Conservation (phyloP, 2,329 filamentous ascomycete genomes). For the Tympanopsis confertula region DNA sequence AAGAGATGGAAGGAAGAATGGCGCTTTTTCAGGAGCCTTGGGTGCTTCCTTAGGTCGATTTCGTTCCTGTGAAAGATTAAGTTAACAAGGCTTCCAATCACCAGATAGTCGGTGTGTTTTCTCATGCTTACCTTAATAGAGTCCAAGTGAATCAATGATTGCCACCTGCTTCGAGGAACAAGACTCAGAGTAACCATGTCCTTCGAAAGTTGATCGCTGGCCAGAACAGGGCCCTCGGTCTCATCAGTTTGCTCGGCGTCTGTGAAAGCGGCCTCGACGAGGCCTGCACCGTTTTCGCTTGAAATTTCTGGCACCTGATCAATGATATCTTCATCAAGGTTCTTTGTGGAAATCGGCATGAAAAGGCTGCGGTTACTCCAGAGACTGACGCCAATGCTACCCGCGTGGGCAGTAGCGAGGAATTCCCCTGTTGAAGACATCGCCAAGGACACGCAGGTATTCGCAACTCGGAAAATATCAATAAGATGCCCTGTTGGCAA, state of each 20-base stretch:
- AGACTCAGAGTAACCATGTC: constrained; percentile 82
- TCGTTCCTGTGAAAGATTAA: constrained; percentile 45
- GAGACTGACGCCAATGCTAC: constrained; percentile 76
- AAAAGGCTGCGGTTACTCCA: constrained; percentile 94
- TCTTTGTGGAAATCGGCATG: constrained; percentile 73
- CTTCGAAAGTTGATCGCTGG: constrained; percentile 65
- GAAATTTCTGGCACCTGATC: constrained; percentile 61
- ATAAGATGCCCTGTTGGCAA: constrained; percentile 90
- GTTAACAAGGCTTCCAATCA: constrained; percentile 6
- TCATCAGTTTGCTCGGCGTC: constrained; percentile 34
- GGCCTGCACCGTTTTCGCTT: constrained; percentile 66
- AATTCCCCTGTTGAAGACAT: constrained; percentile 89
- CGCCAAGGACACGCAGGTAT: constrained; percentile 69
- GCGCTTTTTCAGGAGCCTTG: constrained; percentile 84
- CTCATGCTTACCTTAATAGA: constrained; percentile 49
- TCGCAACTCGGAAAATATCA: constrained; percentile 73
- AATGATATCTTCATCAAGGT: constrained; percentile 70
- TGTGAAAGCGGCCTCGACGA: constrained; percentile 68
- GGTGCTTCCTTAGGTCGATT: constrained; percentile 90
- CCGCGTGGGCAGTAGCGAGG: constrained; percentile 77
- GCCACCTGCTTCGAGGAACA: constrained; percentile 84
- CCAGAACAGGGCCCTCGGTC: constrained; percentile 40
- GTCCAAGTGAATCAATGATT: constrained; percentile 85
- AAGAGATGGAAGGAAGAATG: constrained; percentile 79
- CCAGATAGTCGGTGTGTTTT: not conserved